Conservation (phyloP, 306 rosid genomes). For the Senna tora region DNA sequence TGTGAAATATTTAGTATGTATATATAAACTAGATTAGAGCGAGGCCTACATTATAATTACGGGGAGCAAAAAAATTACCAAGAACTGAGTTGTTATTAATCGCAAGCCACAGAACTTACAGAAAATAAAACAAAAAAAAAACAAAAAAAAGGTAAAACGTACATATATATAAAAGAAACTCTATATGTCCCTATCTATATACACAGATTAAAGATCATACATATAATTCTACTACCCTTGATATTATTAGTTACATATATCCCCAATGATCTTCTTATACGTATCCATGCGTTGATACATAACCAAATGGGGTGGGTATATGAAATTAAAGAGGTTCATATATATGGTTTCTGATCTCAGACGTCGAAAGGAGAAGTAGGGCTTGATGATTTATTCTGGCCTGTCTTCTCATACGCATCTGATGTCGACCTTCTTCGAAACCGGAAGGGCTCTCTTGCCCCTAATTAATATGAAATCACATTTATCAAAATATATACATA, state of each 20-base stretch:
- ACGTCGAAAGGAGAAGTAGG: conserved; percentile 74
- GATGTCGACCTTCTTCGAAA: conserved; percentile 74
- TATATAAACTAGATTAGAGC: not conserved
- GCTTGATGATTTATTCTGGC: conserved; percentile 54
- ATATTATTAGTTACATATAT: not conserved
- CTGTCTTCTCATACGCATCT: conserved; percentile 67
- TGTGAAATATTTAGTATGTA: too few species aligned
- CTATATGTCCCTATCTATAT: too few species aligned
- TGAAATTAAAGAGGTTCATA: conserved; percentile 13
- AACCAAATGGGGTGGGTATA: not conserved
- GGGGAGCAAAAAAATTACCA: not conserved
- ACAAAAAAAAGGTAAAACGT: not conserved
- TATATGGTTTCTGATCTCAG: conserved; percentile 56
- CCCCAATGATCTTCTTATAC: not conserved
- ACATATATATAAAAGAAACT: not conserved
- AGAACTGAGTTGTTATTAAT: conserved; percentile 39
- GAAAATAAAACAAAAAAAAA: conserved; percentile 8
- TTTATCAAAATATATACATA: not conserved
- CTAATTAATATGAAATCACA: conserved; percentile 17
- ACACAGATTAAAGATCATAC: conserved; percentile 12
- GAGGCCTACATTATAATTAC: not conserved
- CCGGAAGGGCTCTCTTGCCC: conserved; percentile 70
- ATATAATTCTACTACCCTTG: conserved; percentile 29
- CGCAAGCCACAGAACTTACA: conserved; percentile 24
- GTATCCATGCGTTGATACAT: not conserved